Evolutionary conservation across 2,329 filamentous ascomycete genomes (phyloP).

Genomic region (Botrytis hyacinthi): DNA sequence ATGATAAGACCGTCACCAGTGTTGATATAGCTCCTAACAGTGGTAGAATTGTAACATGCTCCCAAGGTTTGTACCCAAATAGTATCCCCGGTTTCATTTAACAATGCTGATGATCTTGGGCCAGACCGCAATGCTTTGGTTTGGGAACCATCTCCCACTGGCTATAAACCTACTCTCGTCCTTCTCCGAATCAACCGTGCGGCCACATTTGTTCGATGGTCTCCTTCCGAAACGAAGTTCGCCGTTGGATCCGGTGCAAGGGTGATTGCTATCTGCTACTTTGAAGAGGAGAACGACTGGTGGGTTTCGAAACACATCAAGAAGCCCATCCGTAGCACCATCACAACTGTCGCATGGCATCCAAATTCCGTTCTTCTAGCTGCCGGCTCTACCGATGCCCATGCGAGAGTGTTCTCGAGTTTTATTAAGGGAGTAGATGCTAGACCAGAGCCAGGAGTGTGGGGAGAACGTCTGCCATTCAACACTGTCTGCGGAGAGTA

Average conservation of each 20-base stretch:
- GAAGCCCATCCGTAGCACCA: slow-evolving; percentile 97
- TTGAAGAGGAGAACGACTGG: slow-evolving; percentile 99
- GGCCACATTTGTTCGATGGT: slow-evolving; percentile 96
- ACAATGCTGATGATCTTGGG: slow-evolving; percentile 16
- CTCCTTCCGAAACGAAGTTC: slow-evolving; percentile 94
- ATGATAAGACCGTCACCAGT: slow-evolving; percentile 95
- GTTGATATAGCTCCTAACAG: slow-evolving; percentile 91
- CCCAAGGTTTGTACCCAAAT: slow-evolving; percentile 64
- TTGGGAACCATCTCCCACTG: slow-evolving; percentile 89
- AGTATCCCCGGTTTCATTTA: not conserved
- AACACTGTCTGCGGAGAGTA: slow-evolving; percentile 98
- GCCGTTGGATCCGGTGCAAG: slow-evolving; percentile 94
- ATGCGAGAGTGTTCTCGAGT: slow-evolving; percentile 89
- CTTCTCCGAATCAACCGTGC: slow-evolving; percentile 95
- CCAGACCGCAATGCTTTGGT: slow-evolving; percentile 95
- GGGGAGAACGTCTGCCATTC: slow-evolving; percentile 95
- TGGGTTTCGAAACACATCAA: slow-evolving; percentile 99
- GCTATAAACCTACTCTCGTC: slow-evolving; percentile 96
- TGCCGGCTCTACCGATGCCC: slow-evolving; percentile 94
- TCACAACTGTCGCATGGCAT: slow-evolving; percentile 94
- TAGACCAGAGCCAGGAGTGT: slow-evolving; percentile 79
- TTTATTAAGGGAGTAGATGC: slow-evolving; percentile 95
- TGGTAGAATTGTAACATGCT: slow-evolving; percentile 95
- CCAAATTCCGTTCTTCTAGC: slow-evolving; percentile 95
- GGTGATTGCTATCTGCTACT: slow-evolving; percentile 96